phyloP scores from a whole-genome alignment of 2,329 filamentous ascomycete species.

The Xylaria multiplex region DNA sequence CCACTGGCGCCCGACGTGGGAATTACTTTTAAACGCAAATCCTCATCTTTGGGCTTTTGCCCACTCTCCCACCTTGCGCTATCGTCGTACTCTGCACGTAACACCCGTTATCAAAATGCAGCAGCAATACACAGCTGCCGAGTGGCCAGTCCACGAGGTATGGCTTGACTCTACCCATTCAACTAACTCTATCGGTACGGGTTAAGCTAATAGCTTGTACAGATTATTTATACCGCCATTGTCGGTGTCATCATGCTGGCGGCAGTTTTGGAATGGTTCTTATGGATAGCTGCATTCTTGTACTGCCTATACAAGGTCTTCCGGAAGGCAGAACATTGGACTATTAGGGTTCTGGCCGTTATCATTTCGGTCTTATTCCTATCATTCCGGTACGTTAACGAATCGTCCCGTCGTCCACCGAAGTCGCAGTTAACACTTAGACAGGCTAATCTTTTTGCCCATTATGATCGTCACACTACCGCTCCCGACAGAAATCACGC shows the following conservation, averaged over 20 bases:
- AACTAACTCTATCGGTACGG: not conserved
- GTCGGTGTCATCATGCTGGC: constrained; percentile 84
- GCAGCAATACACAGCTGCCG: constrained; percentile 50
- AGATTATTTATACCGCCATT: constrained; percentile 88
- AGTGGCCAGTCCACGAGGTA: constrained; percentile 65
- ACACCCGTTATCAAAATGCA: constrained; percentile 52
- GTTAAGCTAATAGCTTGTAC: constrained; percentile 32
- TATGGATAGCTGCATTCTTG: constrained; percentile 92
- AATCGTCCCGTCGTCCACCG: not conserved
- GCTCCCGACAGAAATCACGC: constrained; percentile 75
- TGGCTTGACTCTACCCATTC: constrained; percentile 35
- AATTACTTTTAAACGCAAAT: constrained; percentile 21
- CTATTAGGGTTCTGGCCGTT: constrained; percentile 79
- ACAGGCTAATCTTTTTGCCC: constrained; percentile 83
- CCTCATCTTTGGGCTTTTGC: constrained; percentile 29
- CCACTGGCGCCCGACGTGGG: constrained; percentile 35
- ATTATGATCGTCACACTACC: constrained; percentile 95
- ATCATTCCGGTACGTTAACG: constrained; percentile 72
- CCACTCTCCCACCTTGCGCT: constrained; percentile 14
- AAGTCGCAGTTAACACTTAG: constrained; percentile 33
- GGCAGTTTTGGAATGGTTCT: constrained; percentile 89
- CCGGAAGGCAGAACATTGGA: constrained; percentile 88
- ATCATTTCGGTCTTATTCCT: constrained; percentile 79
- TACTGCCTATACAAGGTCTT: constrained; percentile 93
- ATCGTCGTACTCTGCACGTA: constrained; percentile 16